These are phyloP conservation scores for Begonia peltatifolia DNA, from an alignment of 306 rosid genomes.

Conservation along the genomic window DNA sequence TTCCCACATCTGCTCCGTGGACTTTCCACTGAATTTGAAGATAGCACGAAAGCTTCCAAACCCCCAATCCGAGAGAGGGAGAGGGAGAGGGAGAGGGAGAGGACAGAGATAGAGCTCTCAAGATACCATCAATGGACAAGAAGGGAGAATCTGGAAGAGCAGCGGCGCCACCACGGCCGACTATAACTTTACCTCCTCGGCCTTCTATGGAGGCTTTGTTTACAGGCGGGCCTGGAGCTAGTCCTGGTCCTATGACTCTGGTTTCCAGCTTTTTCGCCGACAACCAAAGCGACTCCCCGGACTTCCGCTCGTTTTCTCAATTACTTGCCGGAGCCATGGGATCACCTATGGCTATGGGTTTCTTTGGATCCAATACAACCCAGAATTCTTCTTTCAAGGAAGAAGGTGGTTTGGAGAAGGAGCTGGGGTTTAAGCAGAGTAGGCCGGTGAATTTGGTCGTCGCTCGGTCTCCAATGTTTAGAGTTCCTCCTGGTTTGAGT, in stretches of 20 bases:
- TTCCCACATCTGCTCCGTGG: slow-evolving; percentile 17
- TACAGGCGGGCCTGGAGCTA: slow-evolving; percentile 41
- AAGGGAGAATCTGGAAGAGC: slow-evolving; percentile 31
- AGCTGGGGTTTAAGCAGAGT: slow-evolving; percentile 62
- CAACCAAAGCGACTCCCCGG: slow-evolving; percentile 24
- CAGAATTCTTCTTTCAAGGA: slow-evolving; percentile 23
- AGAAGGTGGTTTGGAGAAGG: slow-evolving; percentile 23
- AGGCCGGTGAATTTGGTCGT: slow-evolving; percentile 69
- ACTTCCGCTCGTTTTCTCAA: slow-evolving; percentile 64
- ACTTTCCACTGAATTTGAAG: slow-evolving; percentile 30
- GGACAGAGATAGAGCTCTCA: background rate
- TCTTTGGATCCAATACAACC: slow-evolving; percentile 12
- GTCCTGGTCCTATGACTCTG: slow-evolving; percentile 98
- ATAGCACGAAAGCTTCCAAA: slow-evolving; percentile 22
- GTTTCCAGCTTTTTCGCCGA: slow-evolving; percentile 77
- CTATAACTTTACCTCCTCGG: slow-evolving; percentile 73
- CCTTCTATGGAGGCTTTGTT: slow-evolving; percentile 74
- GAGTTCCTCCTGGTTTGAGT: slow-evolving; percentile 71
- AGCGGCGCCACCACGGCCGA: slow-evolving; percentile 35
- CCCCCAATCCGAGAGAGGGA: background rate
- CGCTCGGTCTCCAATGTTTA: slow-evolving; percentile 62
- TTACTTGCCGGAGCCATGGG: slow-evolving; percentile 98
- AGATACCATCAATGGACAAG: slow-evolving; percentile 29
- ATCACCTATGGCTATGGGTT: slow-evolving; percentile 53
- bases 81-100: background rate